Conservation (phyloP, 1,284 basidiomycete species). For the Vanrija sp. region DNA sequence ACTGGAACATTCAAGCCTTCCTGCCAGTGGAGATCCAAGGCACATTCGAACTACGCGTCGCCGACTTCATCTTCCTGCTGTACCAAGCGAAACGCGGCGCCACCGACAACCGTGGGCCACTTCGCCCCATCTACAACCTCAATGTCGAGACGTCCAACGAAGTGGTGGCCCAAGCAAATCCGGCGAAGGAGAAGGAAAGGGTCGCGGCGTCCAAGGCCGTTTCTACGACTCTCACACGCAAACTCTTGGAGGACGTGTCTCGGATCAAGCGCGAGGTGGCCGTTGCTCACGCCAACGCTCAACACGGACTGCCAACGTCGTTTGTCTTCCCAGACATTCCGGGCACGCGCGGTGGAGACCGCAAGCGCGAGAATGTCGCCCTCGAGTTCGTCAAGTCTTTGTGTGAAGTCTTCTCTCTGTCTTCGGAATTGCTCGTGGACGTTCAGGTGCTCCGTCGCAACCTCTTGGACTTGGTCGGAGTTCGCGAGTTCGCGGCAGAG, state of each 20-base stretch:
- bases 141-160: constrained; percentile 34
- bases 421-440: constrained; percentile 75
- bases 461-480: constrained; percentile 79
- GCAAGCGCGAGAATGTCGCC: constrained; percentile 63
- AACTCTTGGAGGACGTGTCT: constrained; percentile 69
- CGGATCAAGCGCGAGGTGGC: constrained; percentile 64
- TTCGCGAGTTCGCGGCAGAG: constrained; percentile 81
- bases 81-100: constrained; percentile 68
- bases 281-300: constrained; percentile 57
- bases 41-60: constrained; percentile 71
- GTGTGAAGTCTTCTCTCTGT: constrained; percentile 75
- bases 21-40: constrained; percentile 78
- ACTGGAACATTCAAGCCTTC: constrained; percentile 93
- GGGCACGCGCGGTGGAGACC: constrained; percentile 59
- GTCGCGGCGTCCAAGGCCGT: constrained; percentile 71
- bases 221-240: constrained; percentile 73
- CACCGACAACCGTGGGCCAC: constrained; percentile 61
- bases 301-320: constrained; percentile 56
- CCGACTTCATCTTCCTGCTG: constrained; percentile 81
- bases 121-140: constrained; percentile 67
- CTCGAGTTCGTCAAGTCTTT: constrained; percentile 88
- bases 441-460: constrained; percentile 85
- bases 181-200: constrained; percentile 64
- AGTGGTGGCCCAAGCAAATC: constrained; percentile 53
- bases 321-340: constrained; percentile 74